Conservation (phyloP, 2,329 filamentous ascomycete species). For the Epichloe baconii region DNA sequence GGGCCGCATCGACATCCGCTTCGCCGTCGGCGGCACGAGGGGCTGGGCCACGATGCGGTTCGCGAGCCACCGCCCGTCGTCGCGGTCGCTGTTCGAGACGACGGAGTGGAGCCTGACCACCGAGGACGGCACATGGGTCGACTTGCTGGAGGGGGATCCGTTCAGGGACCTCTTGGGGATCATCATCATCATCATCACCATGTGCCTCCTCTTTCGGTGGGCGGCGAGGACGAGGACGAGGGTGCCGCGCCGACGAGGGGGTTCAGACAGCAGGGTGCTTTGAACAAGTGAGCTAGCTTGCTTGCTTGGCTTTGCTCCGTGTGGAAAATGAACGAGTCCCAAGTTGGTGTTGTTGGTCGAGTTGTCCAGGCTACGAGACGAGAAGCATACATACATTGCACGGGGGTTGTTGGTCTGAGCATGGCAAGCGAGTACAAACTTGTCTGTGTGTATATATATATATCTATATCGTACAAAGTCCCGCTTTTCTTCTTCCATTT, state of each 20-base stretch:
- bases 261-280: constrained; percentile 34
- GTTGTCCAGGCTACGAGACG: no score
- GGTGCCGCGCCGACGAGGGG: constrained; percentile 23
- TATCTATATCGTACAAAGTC: no score
- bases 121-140: constrained; percentile 45
- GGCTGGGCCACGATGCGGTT: constrained; percentile 65
- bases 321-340: no score
- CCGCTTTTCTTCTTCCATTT: no score
- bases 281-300: constrained; percentile 18
- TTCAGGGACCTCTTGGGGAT: constrained; percentile 39
- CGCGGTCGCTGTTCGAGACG: constrained; percentile 63
- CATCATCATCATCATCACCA: constrained; percentile 13
- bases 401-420: no score
- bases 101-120: constrained; percentile 77
- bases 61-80: constrained; percentile 52
- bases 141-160: constrained; percentile 63
- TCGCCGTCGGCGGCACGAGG: constrained; percentile 72
- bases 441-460: no score
- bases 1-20: constrained; percentile 76
- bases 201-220: constrained; percentile 11
- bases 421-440: no score
- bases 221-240: constrained; percentile 23
- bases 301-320: neutral
- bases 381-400: no score
- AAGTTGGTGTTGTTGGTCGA: no score